phyloP scores from a whole-genome alignment of 2,329 filamentous ascomycete species.

The Aspergillus melleus region DNA sequence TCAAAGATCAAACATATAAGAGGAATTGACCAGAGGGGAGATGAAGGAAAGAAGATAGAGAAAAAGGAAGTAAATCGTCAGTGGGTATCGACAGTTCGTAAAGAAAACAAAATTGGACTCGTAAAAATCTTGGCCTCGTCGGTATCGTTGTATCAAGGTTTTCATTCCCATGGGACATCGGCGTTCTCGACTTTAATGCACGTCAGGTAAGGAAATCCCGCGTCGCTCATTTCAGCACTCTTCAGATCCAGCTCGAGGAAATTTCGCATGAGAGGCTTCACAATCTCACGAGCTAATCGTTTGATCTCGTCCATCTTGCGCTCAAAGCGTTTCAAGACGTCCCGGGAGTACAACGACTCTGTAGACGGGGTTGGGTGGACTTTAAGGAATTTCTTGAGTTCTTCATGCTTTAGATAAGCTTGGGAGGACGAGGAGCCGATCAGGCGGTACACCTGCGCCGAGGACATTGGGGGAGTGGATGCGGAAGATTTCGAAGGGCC shows the following conservation, averaged over 20 bases:
- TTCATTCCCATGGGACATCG: conserved; percentile 60
- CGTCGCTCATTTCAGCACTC: conserved; percentile 34
- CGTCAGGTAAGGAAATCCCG: conserved; percentile 61
- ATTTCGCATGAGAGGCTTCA: conserved; percentile 82
- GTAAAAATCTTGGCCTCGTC: conserved; percentile 7
- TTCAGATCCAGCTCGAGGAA: conserved; percentile 77
- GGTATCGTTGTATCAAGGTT: neutral
- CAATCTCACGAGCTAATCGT: conserved; percentile 74
- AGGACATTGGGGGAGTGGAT: conserved; percentile 31
- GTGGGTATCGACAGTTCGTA: conserved; percentile 15
- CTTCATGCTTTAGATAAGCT: conserved; percentile 77
- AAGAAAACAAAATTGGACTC: neutral
- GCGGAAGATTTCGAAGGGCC: conserved; percentile 20
- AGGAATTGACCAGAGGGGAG: neutral
- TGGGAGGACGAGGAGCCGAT: conserved; percentile 64
- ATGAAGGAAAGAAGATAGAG: neutral
- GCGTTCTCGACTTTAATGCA: conserved; percentile 63
- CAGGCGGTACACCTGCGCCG: conserved; percentile 73
- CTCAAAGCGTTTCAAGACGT: conserved; percentile 84
- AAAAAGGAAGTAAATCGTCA: neutral
- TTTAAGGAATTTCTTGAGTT: conserved; percentile 88
- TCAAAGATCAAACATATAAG: neutral
- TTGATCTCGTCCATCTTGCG: conserved; percentile 87
- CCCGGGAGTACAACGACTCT: conserved; percentile 69
- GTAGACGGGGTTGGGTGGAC: conserved; percentile 64